These are phyloP conservation scores for Fusarium neocosmosporiellum DNA, from an alignment of 2,329 filamentous ascomycete species.

Conservation along the genomic window DNA sequence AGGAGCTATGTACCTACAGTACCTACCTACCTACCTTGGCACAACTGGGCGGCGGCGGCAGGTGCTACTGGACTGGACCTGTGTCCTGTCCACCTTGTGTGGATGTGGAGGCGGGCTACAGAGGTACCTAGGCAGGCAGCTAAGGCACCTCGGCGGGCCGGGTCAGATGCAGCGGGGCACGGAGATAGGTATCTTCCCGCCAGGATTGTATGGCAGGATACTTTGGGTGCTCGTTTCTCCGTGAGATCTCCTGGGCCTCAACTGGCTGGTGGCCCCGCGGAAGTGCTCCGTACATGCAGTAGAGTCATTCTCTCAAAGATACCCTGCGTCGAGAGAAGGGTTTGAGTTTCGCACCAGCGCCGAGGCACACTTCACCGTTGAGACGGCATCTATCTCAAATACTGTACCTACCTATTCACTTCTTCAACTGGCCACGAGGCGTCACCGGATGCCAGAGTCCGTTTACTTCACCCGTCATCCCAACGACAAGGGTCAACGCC, in stretches of 20 bases:
- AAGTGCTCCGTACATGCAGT: conserved; percentile 8
- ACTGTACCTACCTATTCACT: neutral
- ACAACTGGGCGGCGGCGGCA: neutral
- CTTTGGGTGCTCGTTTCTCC: conserved; percentile 5
- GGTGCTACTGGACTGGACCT: conserved; percentile 1
- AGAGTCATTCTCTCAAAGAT: conserved; percentile 3
- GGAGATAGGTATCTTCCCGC: neutral
- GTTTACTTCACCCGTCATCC: neutral
- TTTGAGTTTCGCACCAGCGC: neutral
- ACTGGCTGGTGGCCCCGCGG: neutral
- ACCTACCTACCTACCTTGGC: neutral
- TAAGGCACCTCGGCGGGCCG: conserved; percentile 10
- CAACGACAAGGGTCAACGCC: neutral
- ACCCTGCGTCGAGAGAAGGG: conserved; percentile 1
- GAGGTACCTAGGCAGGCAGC: conserved; percentile 1
- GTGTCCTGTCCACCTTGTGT: conserved; percentile 4
- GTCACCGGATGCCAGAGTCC: neutral
- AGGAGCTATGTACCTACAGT: conserved; percentile 12
- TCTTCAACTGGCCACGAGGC: neutral
- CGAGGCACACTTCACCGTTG: neutral
- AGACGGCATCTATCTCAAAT: neutral
- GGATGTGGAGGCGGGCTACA: neutral
- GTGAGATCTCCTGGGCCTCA: neutral
- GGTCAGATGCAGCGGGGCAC: neutral
- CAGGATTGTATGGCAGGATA: neutral